Base-by-base conservation (phyloP, 2,329 filamentous ascomycete species). In the Paracorniculantispora psalliotae region DNA sequence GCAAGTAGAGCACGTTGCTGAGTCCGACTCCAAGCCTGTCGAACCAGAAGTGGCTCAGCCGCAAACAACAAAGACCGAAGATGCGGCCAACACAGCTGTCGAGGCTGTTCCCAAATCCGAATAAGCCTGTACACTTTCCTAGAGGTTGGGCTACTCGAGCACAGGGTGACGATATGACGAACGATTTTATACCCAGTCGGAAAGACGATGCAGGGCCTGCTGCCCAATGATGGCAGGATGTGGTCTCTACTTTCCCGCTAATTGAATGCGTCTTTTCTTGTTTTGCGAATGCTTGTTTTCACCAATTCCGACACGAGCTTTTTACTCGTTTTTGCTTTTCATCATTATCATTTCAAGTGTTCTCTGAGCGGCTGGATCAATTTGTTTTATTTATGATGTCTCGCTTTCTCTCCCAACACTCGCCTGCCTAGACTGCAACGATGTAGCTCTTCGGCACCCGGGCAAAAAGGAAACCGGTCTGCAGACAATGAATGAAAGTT, bases 141-240 rank as follows among this genome's bases (percentile, higher is more conserved):
- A 47, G 21, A 47, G 9, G 33, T 17, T 17, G 25, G 23, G 19
- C 19, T 30, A 41, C 35, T 39, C 9, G 25, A 43, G 13, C 25
- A 33, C 39, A 13, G 19, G 28, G 52, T 46, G 19, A 61, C 57
- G 17, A 53, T 48, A 30, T 61, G 57, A 44, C 61, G 57, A 35
- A 57, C 39, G 41, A 49, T 53, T 49, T 39, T 53, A 13, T 50
- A 61, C 41, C 46, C 59, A 43, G 37, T 26, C 47, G 30, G 26
- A 26, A 17, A 28, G 53, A 56, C 12, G 28, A 5, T 25, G 30
- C 39, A 13, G 51, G 17, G 39, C n/a, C 6, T 13, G 19, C n/a
- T 37, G 9, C 17, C n/a, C 19, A 23, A n/a, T 23, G 26, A 25
- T 46, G 19, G 23, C 52, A 8, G n/a, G n/a, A 35, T 10, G 26